Evolutionary conservation across 495 filamentous ascomycete species (phyloP).

Genomic region (Aspergillus affinis): DNA sequence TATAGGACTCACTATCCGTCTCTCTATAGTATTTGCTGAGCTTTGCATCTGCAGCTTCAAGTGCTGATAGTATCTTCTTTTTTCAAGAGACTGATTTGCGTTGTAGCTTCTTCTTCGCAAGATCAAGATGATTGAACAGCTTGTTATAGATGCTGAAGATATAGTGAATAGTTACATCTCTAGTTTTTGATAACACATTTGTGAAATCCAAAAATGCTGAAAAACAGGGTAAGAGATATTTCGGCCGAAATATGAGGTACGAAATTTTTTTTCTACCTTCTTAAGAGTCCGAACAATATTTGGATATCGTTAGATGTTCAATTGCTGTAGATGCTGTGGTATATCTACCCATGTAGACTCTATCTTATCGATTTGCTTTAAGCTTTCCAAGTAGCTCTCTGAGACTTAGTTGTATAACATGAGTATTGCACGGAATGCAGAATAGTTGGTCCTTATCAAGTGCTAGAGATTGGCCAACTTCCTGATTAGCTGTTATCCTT

Average conservation of each 20-base stretch:
- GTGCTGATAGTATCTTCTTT: constrained; percentile 10
- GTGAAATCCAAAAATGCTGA: no score
- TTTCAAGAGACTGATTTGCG: constrained; percentile 13
- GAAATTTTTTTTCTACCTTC: no score
- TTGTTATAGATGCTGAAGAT: constrained; percentile 4
- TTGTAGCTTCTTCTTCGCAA: background rate
- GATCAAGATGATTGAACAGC: constrained; percentile 6
- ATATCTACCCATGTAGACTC: no score
- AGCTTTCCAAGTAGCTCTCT: background rate
- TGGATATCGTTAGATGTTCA: background rate
- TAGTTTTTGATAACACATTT: constrained; percentile 8
- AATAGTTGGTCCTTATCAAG: background rate
- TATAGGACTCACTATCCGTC: constrained; percentile 11
- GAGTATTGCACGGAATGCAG: background rate
- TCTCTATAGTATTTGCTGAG: constrained; percentile 16
- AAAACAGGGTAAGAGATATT: constrained; percentile 18
- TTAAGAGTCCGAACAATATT: no score
- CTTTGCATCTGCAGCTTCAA: background rate
- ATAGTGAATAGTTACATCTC: constrained; percentile 16
- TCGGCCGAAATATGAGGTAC: background rate
- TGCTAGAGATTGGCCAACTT: background rate
- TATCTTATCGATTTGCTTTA: background rate
- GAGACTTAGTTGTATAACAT: background rate
- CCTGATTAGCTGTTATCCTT: background rate
- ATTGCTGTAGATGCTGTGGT: no score